Conservation (phyloP, 2,329 filamentous ascomycete species). For the Helotiales sp. region DNA sequence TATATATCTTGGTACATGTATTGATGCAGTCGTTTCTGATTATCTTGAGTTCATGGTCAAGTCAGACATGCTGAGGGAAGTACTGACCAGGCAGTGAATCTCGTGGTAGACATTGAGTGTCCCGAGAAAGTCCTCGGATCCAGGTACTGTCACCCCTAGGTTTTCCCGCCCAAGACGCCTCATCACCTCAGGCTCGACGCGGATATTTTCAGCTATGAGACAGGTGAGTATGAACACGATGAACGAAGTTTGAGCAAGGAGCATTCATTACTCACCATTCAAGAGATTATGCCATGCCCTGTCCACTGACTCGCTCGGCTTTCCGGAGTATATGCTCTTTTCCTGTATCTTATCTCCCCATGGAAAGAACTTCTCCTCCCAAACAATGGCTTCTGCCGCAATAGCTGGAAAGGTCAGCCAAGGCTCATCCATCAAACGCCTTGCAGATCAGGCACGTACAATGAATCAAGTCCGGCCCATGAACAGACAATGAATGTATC, state of each 20-base stretch:
- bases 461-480: background rate
- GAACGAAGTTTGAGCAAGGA: background rate
- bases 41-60: background rate
- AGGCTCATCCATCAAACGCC: background rate
- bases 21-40: background rate
- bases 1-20: background rate
- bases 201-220: background rate
- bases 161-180: background rate
- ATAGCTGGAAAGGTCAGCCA: background rate
- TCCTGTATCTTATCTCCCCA: background rate
- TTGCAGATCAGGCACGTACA: background rate
- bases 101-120: background rate
- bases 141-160: background rate
- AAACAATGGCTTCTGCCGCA: background rate
- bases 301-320: background rate
- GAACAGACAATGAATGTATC: background rate
- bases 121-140: background rate
- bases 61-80: background rate
- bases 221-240: background rate
- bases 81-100: background rate
- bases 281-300: background rate
- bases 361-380: background rate
- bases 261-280: background rate
- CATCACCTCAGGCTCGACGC: background rate
- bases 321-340: background rate